Conservation (phyloP, 2,329 filamentous ascomycete species). For the Teratosphaeriaceae sp. region DNA sequence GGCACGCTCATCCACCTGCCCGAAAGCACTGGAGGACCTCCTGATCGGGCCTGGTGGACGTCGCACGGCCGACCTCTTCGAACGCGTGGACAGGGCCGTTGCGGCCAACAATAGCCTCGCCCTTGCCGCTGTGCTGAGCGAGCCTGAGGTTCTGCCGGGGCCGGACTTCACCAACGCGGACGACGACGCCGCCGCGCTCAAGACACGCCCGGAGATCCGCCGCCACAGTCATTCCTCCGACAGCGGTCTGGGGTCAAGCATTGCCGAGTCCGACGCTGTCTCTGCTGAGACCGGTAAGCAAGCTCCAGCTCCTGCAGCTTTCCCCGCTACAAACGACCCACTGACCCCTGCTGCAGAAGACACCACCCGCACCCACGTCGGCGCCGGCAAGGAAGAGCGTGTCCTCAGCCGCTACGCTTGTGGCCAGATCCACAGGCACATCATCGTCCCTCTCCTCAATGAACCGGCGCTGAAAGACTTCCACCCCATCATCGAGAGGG, state of each 20-base stretch:
- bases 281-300: constrained; percentile 23
- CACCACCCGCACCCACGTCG: constrained; percentile 37
- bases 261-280: constrained; percentile 38
- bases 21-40: constrained; percentile 43
- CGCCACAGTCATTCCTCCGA: constrained; percentile 71
- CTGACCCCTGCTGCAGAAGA: constrained; percentile 8
- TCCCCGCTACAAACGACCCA: neutral
- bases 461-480: constrained; percentile 72
- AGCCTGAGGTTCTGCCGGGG: constrained; percentile 44
- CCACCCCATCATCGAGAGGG: constrained; percentile 69
- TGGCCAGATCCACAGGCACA: constrained; percentile 72
- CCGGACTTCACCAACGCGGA: constrained; percentile 38
- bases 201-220: constrained; percentile 24
- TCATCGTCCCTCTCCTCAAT: constrained; percentile 69
- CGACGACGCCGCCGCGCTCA: constrained; percentile 17
- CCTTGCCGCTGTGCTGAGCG: constrained; percentile 36
- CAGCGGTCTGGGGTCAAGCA: constrained; percentile 80
- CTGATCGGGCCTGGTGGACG: constrained; percentile 40
- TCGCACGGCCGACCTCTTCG: constrained; percentile 38
- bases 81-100: constrained; percentile 40
- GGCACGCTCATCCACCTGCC: constrained; percentile 42
- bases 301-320: constrained; percentile 3
- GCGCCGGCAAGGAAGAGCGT: constrained; percentile 37
- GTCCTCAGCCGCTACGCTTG: constrained; percentile 61
- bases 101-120: constrained; percentile 29